phyloP scores from a whole-genome alignment of 2,329 filamentous ascomycete genomes.

The Diplodia corticola region DNA sequence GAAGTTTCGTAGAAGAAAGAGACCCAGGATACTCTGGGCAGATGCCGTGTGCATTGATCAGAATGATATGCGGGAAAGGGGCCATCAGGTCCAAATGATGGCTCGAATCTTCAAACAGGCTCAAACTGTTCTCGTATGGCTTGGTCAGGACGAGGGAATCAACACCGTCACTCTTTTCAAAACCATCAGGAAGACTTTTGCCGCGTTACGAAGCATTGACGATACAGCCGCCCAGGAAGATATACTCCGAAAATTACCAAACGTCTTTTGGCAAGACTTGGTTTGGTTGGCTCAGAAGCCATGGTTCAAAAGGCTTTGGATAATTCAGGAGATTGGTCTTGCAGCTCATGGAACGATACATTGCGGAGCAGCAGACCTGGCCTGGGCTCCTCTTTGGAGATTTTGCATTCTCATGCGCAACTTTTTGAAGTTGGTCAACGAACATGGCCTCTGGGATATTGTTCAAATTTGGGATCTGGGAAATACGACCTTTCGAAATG shows the following conservation, averaged over 20 bases:
- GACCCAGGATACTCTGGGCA: slow-evolving; percentile 23
- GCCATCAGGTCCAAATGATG: slow-evolving; percentile 24
- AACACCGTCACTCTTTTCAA: not conserved
- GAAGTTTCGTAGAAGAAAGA: slow-evolving; percentile 1
- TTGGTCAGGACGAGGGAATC: not conserved
- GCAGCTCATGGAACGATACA: not conserved
- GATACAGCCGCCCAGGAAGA: accelerated
- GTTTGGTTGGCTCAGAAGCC: not conserved
- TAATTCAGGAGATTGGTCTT: slow-evolving; percentile 11
- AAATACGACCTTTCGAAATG: not conserved
- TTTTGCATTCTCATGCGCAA: not conserved
- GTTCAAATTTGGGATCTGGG: too few species aligned
- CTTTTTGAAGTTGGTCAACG: too few species aligned
- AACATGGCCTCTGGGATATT: too few species aligned
- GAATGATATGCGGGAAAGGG: slow-evolving; percentile 11
- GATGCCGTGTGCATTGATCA: slow-evolving; percentile 25
- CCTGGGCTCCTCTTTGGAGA: not conserved
- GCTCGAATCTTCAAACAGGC: slow-evolving; percentile 16
- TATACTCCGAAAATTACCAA: not conserved
- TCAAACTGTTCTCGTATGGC: slow-evolving; percentile 18
- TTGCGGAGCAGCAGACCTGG: not conserved
- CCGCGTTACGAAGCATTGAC: accelerated
- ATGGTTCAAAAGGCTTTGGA: slow-evolving; percentile 10
- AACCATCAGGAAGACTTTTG: not conserved
- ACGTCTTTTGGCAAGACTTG: not conserved